Percentiles rank a stretch among this genome's conserved stretches.
Evolutionary conservation across 2,329 filamentous ascomycete species (phyloP).

Genomic region (Aspergillus amoenus): DNA sequence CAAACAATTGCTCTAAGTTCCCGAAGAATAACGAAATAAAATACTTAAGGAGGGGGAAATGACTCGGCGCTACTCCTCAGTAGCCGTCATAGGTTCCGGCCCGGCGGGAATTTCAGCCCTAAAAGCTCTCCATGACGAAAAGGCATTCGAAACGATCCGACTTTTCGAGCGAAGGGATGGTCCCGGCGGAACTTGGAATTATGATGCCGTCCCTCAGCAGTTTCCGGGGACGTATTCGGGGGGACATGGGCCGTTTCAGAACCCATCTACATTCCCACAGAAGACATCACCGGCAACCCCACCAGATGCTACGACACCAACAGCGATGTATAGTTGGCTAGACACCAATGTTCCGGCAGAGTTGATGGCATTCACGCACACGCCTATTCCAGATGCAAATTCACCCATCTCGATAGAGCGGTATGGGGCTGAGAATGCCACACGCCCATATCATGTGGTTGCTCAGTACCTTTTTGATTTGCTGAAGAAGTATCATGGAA

Average conservation of each 20-base stretch:
- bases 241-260: background rate
- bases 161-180: conserved; percentile 33
- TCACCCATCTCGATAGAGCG: conserved; percentile 22
- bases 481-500: conserved; percentile 24
- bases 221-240: conserved; percentile 19
- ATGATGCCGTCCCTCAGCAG: conserved; percentile 25
- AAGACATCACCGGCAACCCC: conserved; percentile 12
- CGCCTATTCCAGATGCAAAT: conserved; percentile 24
- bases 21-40: no score
- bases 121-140: conserved; percentile 30
- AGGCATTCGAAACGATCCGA: conserved; percentile 30
- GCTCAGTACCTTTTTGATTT: conserved; percentile 23
- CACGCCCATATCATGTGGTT: conserved; percentile 25
- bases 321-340: conserved; percentile 24
- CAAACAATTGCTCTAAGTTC: background rate
- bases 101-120: conserved; percentile 12
- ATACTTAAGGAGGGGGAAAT: background rate
- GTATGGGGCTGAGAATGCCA: conserved; percentile 24
- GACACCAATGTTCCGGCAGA: conserved; percentile 30
- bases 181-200: conserved; percentile 34
- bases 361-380: conserved; percentile 31
- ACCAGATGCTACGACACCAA: conserved; percentile 24
- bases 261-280: conserved; percentile 18
- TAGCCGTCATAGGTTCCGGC: conserved; percentile 13
- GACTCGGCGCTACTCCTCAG: conserved; percentile 7